Conservation (phyloP, 441 rosid genomes). For the Sinapis alba region DNA sequence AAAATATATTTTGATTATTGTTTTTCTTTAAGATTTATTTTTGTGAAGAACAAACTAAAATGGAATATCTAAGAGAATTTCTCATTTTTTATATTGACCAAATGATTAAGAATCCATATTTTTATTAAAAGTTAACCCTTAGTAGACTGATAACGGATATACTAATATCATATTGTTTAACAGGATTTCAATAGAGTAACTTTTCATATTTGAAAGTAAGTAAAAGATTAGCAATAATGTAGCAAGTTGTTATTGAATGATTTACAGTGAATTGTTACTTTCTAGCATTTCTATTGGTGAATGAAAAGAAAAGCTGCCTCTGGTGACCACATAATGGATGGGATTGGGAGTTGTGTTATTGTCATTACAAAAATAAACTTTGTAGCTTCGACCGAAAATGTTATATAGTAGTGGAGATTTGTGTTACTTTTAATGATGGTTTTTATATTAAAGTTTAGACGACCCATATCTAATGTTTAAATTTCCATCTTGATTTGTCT, state of each 20-base stretch:
- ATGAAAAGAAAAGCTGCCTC: conserved; percentile 11
- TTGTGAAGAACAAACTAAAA: no score
- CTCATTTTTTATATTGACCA: no score
- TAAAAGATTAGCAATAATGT: background rate
- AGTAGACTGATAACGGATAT: background rate
- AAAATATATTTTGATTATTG: no score
- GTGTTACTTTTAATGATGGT: conserved; percentile 13
- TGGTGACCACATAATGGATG: conserved; percentile 31
- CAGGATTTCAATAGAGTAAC: background rate
- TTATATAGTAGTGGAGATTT: background rate
- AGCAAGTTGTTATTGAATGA: background rate
- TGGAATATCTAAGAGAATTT: no score
- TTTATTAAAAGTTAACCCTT: background rate
- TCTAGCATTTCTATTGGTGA: conserved; percentile 10
- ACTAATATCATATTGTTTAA: background rate
- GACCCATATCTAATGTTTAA: conserved; percentile 15
- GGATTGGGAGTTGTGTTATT: conserved; percentile 31
- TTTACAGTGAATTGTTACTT: background rate
- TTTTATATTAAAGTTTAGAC: background rate
- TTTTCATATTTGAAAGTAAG: background rate
- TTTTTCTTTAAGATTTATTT: no score
- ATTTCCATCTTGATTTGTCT: conserved; percentile 11
- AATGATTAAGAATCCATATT: background rate
- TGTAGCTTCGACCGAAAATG: background rate
- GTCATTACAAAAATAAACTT: conserved; percentile 3